phyloP scores from a whole-genome alignment of 129 eudicot species.

The Chrysanthemum makinoi region DNA sequence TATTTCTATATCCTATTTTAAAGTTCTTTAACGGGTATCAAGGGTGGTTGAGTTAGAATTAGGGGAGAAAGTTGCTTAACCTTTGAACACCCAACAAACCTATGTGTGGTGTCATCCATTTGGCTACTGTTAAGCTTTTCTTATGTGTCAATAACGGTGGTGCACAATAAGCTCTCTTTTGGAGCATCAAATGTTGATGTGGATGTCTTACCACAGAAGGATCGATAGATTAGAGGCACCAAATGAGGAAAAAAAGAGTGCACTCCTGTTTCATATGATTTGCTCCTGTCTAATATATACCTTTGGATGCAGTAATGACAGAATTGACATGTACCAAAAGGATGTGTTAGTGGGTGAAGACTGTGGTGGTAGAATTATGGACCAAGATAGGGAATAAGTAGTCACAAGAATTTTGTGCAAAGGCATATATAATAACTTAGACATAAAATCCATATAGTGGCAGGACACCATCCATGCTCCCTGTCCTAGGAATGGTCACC shows the following conservation, averaged over 20 bases:
- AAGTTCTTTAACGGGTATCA: too few species aligned
- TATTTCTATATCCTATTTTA: neutral
- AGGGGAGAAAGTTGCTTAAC: too few species aligned
- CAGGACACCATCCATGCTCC: neutral
- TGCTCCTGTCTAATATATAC: too few species aligned
- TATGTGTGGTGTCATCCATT: neutral
- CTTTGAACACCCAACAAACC: neutral
- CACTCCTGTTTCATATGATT: too few species aligned
- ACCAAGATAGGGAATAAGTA: too few species aligned
- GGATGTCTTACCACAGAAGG: neutral
- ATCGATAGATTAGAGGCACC: neutral
- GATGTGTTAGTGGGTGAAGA: too few species aligned
- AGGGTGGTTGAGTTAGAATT: too few species aligned
- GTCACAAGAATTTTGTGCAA: too few species aligned
- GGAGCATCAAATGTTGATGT: neutral
- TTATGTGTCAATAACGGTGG: neutral
- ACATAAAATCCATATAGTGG: neutral
- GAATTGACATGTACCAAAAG: too few species aligned
- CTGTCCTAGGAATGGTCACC: neutral
- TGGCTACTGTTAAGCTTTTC: neutral
- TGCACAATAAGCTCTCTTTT: neutral
- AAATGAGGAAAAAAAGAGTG: neutral
- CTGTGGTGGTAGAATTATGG: too few species aligned
- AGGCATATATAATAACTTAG: too few species aligned
- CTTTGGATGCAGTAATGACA: too few species aligned